Evolutionary conservation across 176 grass and related monocot genomes (phyloP), one percentile per base, ranked within the genome.

Genomic region (Triticum dicoccoides): DNA sequence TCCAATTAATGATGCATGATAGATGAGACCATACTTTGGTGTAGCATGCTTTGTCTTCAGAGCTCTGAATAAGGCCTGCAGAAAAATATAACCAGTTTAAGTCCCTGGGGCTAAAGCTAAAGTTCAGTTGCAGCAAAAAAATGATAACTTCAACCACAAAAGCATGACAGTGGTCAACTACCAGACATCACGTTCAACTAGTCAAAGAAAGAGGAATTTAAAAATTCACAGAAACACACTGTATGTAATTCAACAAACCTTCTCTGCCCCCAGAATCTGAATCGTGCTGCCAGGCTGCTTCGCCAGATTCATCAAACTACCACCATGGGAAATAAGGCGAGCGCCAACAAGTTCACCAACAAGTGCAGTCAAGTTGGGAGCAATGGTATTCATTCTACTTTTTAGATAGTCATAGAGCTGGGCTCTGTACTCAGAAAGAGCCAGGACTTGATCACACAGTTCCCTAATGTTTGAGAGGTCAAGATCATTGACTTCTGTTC

Each of bases 21-120:
- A 97, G 87, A 97, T 93, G 82, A 97, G 92, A 12, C 91, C 95
- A 86, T 97, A 97, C 56, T 97, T 97, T n/a, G 95, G 92, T n/a
- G 92, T 97, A 66, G 92, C 65, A 47, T 95, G 95, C 66, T 97
- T 97, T 12, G 92, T 84, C 90, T 95, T 97, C 70, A 97, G 82
- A 84, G 92, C 92, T 95, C 92, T 93, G 78, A 97, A 97, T 49
- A 97, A 91, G 23, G 95, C 95, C 89, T 97, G 84, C 24, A 78
- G 6, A 92, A 24, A 61, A 67, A 58, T 30, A 51, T 47, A 75
- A 30, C 44, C 82, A 24, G n/a, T 49, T 87, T 76, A 76, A 69
- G 38, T 47, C 11, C 14, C 21, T 17, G 25, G 35, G 7, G 37
- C 2, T 62, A 65, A 23, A 52, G n/a, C 44, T 85, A 13, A 52